Evolutionary conservation across 345 rosid species (phyloP).

Genomic region (Eucalyptus decipiens): DNA sequence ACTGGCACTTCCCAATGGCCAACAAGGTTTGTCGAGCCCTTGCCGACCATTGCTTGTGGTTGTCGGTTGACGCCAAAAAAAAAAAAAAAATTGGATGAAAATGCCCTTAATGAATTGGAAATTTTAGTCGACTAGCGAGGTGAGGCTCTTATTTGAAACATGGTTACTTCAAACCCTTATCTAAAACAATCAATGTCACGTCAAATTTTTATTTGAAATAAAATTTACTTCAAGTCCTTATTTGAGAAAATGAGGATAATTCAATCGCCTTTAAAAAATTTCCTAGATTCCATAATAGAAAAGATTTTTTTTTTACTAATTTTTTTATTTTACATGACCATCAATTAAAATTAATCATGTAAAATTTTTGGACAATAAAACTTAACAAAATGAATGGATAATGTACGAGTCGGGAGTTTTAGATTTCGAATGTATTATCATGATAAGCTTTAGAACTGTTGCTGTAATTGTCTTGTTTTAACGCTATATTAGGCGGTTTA

Average conservation of each 20-base stretch:
- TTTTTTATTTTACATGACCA: neutral
- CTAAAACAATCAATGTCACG: accelerated
- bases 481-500: neutral
- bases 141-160: accelerated
- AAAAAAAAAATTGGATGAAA: no score
- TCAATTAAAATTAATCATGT: neutral
- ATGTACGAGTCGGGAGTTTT: neutral
- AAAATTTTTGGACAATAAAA: neutral
- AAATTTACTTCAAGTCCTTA: accelerated
- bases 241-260: no score
- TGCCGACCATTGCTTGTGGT: accelerated
- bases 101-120: accelerated
- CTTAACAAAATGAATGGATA: neutral
- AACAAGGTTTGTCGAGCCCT: accelerated
- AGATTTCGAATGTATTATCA: neutral
- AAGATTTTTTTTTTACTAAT: neutral
- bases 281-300: no score
- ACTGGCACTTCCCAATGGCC: accelerated
- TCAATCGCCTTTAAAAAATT: no score
- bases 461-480: neutral
- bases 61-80: accelerated
- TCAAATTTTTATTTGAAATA: accelerated
- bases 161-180: accelerated
- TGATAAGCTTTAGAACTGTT: neutral
- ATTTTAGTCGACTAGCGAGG: accelerated